These are phyloP conservation scores for Desmodesmus armatus DNA, from an alignment of 139 green algal species.

Conservation along the genomic window DNA sequence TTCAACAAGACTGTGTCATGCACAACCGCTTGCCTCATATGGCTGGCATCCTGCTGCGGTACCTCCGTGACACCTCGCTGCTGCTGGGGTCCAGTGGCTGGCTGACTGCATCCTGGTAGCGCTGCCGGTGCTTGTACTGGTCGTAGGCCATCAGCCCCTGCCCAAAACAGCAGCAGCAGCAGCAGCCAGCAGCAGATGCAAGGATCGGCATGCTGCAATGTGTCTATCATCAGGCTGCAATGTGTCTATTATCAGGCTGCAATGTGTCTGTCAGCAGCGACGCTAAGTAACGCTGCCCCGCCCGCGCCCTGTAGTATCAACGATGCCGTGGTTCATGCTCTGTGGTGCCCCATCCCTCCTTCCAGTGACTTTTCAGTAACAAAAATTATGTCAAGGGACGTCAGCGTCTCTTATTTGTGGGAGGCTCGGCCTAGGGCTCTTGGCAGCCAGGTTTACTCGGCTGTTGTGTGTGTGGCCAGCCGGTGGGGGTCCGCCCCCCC, in stretches of 20 bases:
- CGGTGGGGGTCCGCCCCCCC: too few species aligned
- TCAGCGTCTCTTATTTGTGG: not conserved
- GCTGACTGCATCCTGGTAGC: slow-evolving; percentile 16
- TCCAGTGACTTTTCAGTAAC: not conserved
- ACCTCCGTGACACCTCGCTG: slow-evolving; percentile 16
- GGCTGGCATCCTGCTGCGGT: slow-evolving; percentile 17
- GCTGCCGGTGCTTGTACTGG: slow-evolving; percentile 47
- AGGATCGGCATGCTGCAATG: not conserved
- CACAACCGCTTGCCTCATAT: not conserved
- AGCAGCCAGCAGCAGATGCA: not conserved
- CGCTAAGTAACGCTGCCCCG: not conserved
- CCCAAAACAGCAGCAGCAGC: slow-evolving; percentile 8
- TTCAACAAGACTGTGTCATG: not conserved
- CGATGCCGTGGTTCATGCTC: not conserved
- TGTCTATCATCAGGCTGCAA: not conserved
- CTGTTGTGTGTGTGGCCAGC: too few species aligned
- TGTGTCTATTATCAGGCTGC: not conserved
- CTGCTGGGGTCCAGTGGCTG: slow-evolving; percentile 25
- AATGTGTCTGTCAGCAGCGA: not conserved
- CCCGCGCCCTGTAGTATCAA: not conserved
- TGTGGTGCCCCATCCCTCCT: not conserved
- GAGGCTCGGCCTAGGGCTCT: not conserved
- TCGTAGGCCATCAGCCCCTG: slow-evolving; percentile 48
- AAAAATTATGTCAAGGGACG: not conserved
- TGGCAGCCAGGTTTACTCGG: too few species aligned